A percentile compares a stretch with the other conserved stretches of the same genome.
Evolutionary conservation across 495 filamentous ascomycete species (phyloP).

Genomic region (Xylaria grammica): DNA sequence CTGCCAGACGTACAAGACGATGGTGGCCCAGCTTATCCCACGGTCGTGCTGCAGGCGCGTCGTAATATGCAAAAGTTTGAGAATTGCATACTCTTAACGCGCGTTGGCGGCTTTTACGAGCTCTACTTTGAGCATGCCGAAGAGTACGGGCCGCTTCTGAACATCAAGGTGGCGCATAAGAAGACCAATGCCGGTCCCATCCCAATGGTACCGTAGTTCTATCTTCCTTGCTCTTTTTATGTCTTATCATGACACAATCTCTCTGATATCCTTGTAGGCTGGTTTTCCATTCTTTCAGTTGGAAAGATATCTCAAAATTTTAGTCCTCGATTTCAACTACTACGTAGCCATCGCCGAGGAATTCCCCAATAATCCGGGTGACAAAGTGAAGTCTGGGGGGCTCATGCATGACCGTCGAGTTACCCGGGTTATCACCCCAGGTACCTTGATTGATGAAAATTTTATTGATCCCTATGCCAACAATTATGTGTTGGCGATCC

Average conservation of each 20-base stretch:
- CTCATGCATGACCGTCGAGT: conserved; percentile 84
- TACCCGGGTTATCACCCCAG: conserved; percentile 86
- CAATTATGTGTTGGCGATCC: conserved; percentile 85
- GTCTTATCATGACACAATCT: conserved; percentile 15
- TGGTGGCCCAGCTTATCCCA: conserved; percentile 72
- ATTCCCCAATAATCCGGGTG: conserved; percentile 70
- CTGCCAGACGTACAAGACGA: conserved; percentile 43
- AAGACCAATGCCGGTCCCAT: conserved; percentile 75
- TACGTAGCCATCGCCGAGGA: conserved; percentile 96
- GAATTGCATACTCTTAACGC: conserved; percentile 86
- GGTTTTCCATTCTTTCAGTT: conserved; percentile 94
- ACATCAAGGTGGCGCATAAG: conserved; percentile 84
- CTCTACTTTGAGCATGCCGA: conserved; percentile 94
- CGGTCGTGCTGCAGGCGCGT: conserved; percentile 85
- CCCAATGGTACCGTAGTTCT: conserved; percentile 67
- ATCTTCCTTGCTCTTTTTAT: conserved; percentile 16
- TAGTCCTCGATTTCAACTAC: conserved; percentile 87
- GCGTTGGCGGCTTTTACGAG: conserved; percentile 96
- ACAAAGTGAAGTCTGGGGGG: conserved; percentile 72
- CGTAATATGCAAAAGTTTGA: conserved; percentile 90
- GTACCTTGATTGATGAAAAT: conserved; percentile 95
- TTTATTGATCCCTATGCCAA: conserved; percentile 93
- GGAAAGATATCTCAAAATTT: conserved; percentile 86
- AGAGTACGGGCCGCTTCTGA: conserved; percentile 82
- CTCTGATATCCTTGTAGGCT: conserved; percentile 54